phyloP scores from a whole-genome alignment of 1,284 basidiomycete genomes.

The Peniophora sp. region DNA sequence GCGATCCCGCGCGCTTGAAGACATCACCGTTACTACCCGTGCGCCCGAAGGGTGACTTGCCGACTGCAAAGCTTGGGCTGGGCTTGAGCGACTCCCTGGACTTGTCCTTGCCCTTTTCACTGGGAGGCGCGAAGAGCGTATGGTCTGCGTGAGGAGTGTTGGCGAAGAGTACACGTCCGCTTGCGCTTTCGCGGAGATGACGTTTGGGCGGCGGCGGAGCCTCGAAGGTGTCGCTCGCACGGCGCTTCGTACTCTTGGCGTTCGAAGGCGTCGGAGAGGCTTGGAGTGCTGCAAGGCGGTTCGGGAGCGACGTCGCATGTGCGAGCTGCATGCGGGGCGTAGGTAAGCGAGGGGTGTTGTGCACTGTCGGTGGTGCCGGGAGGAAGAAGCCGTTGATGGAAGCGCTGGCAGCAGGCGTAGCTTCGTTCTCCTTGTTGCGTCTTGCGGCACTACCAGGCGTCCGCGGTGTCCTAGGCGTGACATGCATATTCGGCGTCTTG shows the following conservation, averaged over 20 bases:
- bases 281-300: background rate
- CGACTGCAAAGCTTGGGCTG: too few species aligned
- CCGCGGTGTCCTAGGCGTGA: constrained; percentile 9
- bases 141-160: too few species aligned
- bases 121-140: too few species aligned
- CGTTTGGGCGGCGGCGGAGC: background rate
- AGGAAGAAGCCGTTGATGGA: background rate
- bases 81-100: too few species aligned
- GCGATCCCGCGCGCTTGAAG: too few species aligned
- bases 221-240: background rate
- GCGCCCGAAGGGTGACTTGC: too few species aligned
- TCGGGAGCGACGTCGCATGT: background rate
- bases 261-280: background rate
- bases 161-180: too few species aligned
- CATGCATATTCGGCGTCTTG: constrained; percentile 9
- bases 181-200: too few species aligned
- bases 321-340: background rate
- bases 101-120: too few species aligned
- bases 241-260: background rate
- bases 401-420: too few species aligned
- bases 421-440: constrained; percentile 37
- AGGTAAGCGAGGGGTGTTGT: too few species aligned
- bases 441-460: constrained; percentile 10
- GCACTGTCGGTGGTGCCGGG: background rate
- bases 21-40: too few species aligned